phyloP scores from a whole-genome alignment of 1,284 basidiomycete genomes.

The Ustilago bromivora region DNA sequence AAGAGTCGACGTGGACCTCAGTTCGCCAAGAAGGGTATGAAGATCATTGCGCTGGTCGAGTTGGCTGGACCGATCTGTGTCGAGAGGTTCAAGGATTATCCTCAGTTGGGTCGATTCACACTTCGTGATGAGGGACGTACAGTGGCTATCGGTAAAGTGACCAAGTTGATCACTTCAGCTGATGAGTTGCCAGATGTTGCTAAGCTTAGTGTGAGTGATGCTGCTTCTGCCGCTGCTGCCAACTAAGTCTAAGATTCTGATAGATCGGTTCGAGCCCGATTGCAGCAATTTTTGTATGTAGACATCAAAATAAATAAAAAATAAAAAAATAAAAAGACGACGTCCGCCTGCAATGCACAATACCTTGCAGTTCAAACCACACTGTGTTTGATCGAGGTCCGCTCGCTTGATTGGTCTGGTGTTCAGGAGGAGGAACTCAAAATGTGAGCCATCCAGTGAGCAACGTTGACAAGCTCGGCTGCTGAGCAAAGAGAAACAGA shows the following conservation, averaged over 20 bases:
- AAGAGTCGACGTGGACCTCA: slow-evolving; percentile 68
- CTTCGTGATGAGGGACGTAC: slow-evolving; percentile 68
- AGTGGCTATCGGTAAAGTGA: slow-evolving; percentile 68
- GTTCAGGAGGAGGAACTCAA: neutral
- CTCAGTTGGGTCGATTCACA: slow-evolving; percentile 68
- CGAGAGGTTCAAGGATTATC: slow-evolving; percentile 68
- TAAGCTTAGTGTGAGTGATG: slow-evolving; percentile 54
- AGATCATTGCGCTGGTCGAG: slow-evolving; percentile 68
- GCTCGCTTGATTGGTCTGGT: neutral
- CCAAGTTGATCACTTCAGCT: slow-evolving; percentile 59
- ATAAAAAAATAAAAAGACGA: neutral
- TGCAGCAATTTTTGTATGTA: neutral
- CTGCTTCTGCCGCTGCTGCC: slow-evolving; percentile 28
- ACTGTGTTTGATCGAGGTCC: neutral
- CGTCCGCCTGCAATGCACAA: neutral
- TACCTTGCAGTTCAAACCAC: neutral
- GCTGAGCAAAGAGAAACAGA: neutral
- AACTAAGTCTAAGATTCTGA: slow-evolving; percentile 19
- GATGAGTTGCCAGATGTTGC: slow-evolving; percentile 60
- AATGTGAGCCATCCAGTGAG: neutral
- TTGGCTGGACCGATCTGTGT: slow-evolving; percentile 64
- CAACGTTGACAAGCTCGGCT: neutral
- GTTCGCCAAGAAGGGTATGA: slow-evolving; percentile 68
- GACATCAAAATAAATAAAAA: neutral
- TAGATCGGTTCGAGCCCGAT: slow-evolving; percentile 4